Evolutionary conservation across 2,329 filamentous ascomycete genomes (phyloP).

Genomic region (Cladosporium oxysporum): DNA sequence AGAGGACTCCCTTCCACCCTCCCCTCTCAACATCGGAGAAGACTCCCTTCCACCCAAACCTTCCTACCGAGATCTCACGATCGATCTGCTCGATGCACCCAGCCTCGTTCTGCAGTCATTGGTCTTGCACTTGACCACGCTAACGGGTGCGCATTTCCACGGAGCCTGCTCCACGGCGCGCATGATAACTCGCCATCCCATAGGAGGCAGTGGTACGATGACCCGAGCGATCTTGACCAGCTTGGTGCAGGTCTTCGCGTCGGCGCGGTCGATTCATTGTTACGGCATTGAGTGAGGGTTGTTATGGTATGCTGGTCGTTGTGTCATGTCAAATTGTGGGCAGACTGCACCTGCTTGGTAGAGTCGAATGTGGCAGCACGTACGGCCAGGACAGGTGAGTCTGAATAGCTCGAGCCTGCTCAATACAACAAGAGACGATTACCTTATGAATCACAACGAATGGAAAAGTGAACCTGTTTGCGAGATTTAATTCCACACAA

Average conservation of each 20-base stretch:
- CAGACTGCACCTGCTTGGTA: neutral
- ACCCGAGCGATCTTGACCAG: neutral
- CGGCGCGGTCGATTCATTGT: neutral
- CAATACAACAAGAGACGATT: neutral
- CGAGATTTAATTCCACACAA: neutral
- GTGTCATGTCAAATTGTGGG: neutral
- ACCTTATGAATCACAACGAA: neutral
- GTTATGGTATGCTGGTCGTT: neutral
- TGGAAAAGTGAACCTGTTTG: neutral
- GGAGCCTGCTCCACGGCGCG: neutral
- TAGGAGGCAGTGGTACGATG: neutral
- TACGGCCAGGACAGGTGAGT: too few species aligned
- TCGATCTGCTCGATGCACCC: neutral
- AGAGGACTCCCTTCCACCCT: neutral
- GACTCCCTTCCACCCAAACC: neutral
- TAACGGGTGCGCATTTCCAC: conserved; percentile 8
- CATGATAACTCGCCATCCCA: neutral
- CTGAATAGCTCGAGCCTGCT: neutral
- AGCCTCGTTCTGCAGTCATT: neutral
- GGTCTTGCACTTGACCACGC: neutral
- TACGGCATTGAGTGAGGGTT: neutral
- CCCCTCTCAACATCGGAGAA: neutral
- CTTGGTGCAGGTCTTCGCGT: neutral
- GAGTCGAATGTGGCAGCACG: neutral
- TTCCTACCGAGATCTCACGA: neutral